phyloP scores from a whole-genome alignment of 495 filamentous ascomycete genomes.

The Xylaria palmicola region DNA sequence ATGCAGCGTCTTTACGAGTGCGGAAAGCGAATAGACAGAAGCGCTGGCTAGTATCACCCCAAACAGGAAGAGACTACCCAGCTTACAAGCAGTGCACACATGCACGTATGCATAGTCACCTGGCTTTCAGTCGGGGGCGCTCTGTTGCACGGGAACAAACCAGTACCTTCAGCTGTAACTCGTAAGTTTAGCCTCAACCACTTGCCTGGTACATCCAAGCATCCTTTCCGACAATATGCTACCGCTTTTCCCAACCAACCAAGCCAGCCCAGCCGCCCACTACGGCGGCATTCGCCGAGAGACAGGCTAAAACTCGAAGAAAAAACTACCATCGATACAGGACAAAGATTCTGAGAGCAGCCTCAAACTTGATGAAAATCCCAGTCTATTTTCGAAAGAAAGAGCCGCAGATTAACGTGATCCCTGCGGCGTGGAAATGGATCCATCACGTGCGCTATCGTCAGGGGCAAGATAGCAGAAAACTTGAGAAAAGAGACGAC shows the following conservation, averaged over 20 bases:
- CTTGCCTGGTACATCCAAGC: constrained; percentile 3
- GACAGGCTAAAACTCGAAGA: constrained; percentile 27
- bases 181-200: constrained; percentile 4
- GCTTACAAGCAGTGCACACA: not conserved
- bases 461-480: constrained; percentile 13
- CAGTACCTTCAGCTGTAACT: constrained; percentile 14
- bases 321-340: constrained; percentile 32
- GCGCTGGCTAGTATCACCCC: not conserved
- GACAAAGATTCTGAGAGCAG: constrained; percentile 31
- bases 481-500: constrained; percentile 8
- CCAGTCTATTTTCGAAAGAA: constrained; percentile 33
- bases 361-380: constrained; percentile 27
- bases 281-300: constrained; percentile 22
- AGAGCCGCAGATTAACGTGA: constrained; percentile 25
- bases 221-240: constrained; percentile 22
- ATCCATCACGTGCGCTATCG: constrained; percentile 14
- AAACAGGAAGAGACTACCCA: not conserved
- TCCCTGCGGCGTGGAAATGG: constrained; percentile 23
- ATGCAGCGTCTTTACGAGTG: not conserved
- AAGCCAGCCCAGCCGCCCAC: constrained; percentile 25
- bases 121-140: not conserved
- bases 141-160: constrained; percentile 7
- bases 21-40: constrained; percentile 5
- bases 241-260: constrained; percentile 22
- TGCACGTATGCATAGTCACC: constrained; percentile 14